Evolutionary conservation across 2,329 filamentous ascomycete species (phyloP).

Genomic region (Zopfia rhizophila): DNA sequence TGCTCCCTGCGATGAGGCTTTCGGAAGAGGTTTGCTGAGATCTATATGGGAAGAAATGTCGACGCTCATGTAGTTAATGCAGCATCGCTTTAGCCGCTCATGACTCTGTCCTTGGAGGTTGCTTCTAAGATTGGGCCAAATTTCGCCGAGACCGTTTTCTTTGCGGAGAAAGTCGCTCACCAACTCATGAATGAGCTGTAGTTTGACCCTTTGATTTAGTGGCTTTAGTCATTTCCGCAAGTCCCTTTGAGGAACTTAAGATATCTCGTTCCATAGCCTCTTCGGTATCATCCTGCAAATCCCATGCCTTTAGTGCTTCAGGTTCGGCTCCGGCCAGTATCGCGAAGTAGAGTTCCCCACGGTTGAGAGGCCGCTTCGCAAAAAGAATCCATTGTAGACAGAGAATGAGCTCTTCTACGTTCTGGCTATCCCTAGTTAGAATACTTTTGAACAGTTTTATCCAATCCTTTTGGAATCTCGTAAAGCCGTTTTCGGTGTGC

Average conservation of each 20-base stretch:
- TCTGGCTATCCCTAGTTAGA: constrained; percentile 56
- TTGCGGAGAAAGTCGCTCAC: constrained; percentile 54
- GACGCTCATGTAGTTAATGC: constrained; percentile 52
- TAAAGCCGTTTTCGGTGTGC: constrained; percentile 45
- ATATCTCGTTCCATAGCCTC: constrained; percentile 27
- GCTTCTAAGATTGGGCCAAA: constrained; percentile 46
- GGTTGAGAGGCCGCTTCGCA: constrained; percentile 21
- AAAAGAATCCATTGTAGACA: constrained; percentile 36
- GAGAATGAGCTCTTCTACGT: constrained; percentile 18
- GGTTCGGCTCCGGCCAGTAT: constrained; percentile 22
- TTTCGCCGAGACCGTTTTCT: constrained; percentile 39
- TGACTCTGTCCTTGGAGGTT: constrained; percentile 52
- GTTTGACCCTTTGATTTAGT: constrained; percentile 26
- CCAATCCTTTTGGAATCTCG: constrained; percentile 55
- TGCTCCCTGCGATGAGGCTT: constrained; percentile 14
- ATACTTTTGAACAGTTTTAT: constrained; percentile 64
- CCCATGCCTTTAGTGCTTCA: constrained; percentile 17
- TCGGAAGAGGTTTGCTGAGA: constrained; percentile 13
- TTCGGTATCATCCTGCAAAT: constrained; percentile 24
- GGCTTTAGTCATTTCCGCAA: constrained; percentile 28
- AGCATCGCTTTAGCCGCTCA: constrained; percentile 58
- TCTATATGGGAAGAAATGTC: constrained; percentile 19
- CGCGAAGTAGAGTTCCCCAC: constrained; percentile 27
- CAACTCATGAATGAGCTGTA: constrained; percentile 45
- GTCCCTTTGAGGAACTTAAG: constrained; percentile 36